Evolutionary conservation across 352 stramenopile species (phyloP), one percentile per base, ranked within the genome.

Genomic region (Phytophthora brassicae): DNA sequence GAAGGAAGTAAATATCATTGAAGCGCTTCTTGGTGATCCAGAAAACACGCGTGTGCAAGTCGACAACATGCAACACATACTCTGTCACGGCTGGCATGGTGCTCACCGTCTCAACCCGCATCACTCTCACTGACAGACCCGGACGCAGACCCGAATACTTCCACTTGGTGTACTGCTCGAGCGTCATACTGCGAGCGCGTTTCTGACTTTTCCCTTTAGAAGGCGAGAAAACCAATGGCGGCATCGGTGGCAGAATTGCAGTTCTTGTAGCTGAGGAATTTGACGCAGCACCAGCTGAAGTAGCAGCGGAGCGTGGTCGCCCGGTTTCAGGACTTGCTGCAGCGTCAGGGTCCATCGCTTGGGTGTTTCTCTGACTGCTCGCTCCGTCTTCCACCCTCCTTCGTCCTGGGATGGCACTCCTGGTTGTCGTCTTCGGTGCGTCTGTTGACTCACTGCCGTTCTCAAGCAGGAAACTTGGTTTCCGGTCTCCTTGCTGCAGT

Each of bases 21-120:
- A 88, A 94, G 8, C 81, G 81, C 60, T 94, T 94, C 56, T 89
- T 90, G 2, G 79, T 80, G 53, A 89, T 84, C 84, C 84, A 94
- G 45, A 94, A 90, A 16, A 94, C 84, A 56, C 86, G 84, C 4
- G 84, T 94, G 65, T 91, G 78, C 17, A 91, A 47, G 42, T 94
- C 84, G 28, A 88, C 72, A 4, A 94, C 79, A 39, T 94, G 81
- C 13, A 94, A 31, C 6, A 90, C 72, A 57, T 92, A 94, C 50
- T 94, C 77, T 4, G 79, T 88, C 24, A 86, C 79, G 4, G 75
- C 69, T 23, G 72, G 70, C 76, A 90, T 79, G 17, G 80, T 73
- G 23, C 60, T 69, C 16, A 81, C 74, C 9, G 74, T 73, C 48
- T 92, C 81, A 8, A 74, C 77, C 6, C 84, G 74, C 41, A 94